Evolutionary conservation across 768 basidiomycete genomes (phyloP), one percentile per base, ranked within the genome.

Genomic region (Calocybe indica): DNA sequence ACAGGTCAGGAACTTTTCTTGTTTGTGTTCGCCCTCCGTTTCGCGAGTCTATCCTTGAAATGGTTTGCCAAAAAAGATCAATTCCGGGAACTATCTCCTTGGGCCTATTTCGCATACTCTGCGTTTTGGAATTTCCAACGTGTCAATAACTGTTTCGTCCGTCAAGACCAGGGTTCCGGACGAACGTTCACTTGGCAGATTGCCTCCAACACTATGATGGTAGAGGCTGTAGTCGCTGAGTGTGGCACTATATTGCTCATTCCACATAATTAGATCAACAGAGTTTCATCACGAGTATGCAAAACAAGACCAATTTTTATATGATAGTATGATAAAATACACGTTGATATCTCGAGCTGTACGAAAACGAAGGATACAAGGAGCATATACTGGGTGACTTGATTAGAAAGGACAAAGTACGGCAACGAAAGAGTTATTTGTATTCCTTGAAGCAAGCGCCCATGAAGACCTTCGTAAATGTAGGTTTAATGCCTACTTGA

Each of bases 261-360:
- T 22, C 22, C 2, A 22, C 22, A 22, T 22, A 22, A 22, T 22
- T 22, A 22, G 22, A 22, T 4, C 22, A 22, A 22, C 22, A 22
- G 22, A 22, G 4, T 22, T 22, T 22, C 22, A 22, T 22, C 22
- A 22, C 22, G 4, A 22, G 22, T 22, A 22, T 22, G 22, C 22
- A 22, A 22, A 22, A 22, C 22, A 22, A 22, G 22, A 59, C 48
- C 55, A 59, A 56, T 56, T 57, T 54, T 52, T 51, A 66, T 69
- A 65, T 59, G 58, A 66, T 64, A 64, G 54, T 63, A 54, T 57
- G 55, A 59, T 66, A 66, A 60, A 62, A 66, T 69, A 69, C 68
- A 68, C 55, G 62, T 64, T 58, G 50, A 47, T 57, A 53, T 62
- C 62, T 64, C 61, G 57, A 58, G 56, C 60, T 61, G 62, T 62